Conservation (phyloP, 371 early-diverging fungal species). For the Apophysomyces ossiformis region DNA sequence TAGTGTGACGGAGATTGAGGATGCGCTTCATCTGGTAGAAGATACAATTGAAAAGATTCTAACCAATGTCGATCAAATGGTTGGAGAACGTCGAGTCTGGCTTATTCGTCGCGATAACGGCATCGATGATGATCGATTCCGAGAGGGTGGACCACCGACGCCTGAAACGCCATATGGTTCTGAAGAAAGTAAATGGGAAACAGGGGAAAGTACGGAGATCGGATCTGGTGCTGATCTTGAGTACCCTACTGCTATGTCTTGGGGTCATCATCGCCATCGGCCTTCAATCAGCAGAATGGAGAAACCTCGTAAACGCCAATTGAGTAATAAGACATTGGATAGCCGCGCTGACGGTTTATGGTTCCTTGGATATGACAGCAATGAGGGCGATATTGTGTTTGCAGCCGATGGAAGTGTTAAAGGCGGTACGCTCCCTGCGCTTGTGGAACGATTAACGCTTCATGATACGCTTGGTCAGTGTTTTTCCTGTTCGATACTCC, state of each 20-base stretch:
- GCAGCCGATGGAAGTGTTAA: constrained; percentile 81
- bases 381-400: constrained; percentile 73
- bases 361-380: constrained; percentile 72
- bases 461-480: constrained; percentile 68
- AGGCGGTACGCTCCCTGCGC: constrained; percentile 83
- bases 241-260: constrained; percentile 14
- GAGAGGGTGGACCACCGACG: constrained; percentile 8
- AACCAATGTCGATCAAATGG: constrained; percentile 39
- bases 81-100: constrained; percentile 44
- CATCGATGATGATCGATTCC: constrained; percentile 13
- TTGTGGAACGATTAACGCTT: constrained; percentile 88
- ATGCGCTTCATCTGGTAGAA: constrained; percentile 46
- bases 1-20: constrained; percentile 41
- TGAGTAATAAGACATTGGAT: neutral
- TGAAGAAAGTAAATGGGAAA: constrained; percentile 87
- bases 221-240: constrained; percentile 7
- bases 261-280: constrained; percentile 21
- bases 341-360: constrained; percentile 6
- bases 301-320: constrained; percentile 13
- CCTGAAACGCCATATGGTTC: constrained; percentile 48
- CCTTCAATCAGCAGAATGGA: constrained; percentile 20
- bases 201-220: constrained; percentile 82
- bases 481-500: neutral
- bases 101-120: constrained; percentile 34
- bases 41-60: constrained; percentile 44